Percentiles rank a stretch among this genome's conserved stretches.
phyloP scores from a whole-genome alignment of 163 green algal species.

The Dunaliella salina region DNA sequence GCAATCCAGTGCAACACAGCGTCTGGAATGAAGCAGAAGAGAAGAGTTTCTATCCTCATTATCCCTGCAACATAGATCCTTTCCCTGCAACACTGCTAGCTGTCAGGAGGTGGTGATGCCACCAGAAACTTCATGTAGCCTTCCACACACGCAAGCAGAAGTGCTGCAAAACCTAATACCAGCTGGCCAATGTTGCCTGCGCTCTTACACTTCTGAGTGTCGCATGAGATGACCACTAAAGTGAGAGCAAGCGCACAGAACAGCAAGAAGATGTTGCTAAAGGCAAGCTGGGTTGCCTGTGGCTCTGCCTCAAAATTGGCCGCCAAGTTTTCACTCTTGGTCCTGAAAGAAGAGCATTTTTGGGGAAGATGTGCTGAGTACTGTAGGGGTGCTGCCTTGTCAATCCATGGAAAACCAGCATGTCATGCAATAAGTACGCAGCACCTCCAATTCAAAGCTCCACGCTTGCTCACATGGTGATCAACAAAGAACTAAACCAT shows the following conservation, averaged over 20 bases:
- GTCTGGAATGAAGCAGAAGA: no score
- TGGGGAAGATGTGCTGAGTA: no score
- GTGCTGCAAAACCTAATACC: not conserved
- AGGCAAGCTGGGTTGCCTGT: not conserved
- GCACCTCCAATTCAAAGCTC: no score
- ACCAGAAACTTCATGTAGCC: not conserved
- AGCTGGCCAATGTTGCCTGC: not conserved
- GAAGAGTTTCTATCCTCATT: no score
- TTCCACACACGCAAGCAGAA: not conserved
- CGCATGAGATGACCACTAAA: not conserved
- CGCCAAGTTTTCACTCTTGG: not conserved
- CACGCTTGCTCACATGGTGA: no score
- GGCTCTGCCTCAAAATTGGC: not conserved
- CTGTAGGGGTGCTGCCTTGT: no score
- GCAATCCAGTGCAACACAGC: no score
- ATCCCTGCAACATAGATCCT: no score
- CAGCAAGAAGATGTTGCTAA: not conserved
- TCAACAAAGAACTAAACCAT: no score
- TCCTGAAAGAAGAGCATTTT: not conserved
- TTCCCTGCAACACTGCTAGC: no score
- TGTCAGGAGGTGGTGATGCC: not conserved
- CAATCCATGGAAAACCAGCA: no score
- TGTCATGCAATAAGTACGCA: no score
- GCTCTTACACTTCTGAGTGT: not conserved
- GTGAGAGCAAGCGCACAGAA: not conserved